phyloP scores from a whole-genome alignment of 805 yeast genomes.

The Saccharomycodes ludwigii region DNA sequence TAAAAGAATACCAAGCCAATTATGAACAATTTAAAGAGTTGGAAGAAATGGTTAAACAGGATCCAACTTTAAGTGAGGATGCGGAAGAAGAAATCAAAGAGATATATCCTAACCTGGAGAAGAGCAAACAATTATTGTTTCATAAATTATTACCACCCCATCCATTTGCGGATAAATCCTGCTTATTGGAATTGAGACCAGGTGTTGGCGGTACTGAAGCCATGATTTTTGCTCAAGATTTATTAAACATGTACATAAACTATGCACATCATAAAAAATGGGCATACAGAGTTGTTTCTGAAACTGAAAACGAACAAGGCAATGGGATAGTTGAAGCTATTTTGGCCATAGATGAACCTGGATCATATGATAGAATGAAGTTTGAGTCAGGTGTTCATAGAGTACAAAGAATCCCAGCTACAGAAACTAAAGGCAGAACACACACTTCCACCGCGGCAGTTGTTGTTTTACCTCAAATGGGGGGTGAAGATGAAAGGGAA shows the following conservation, averaged over 20 bases:
- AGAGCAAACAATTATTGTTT: constrained; percentile 35
- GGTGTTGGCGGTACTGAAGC: constrained; percentile 97
- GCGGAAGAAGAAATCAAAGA: constrained; percentile 49
- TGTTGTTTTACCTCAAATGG: constrained; percentile 73
- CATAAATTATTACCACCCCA: constrained; percentile 60
- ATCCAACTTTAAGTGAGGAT: constrained; percentile 33
- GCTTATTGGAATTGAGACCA: constrained; percentile 78
- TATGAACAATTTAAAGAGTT: constrained; percentile 24
- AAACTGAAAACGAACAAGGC: constrained; percentile 43
- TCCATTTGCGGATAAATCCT: constrained; percentile 62
- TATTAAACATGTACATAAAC: constrained; percentile 68
- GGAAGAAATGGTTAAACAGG: constrained; percentile 18
- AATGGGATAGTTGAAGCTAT: constrained; percentile 69
- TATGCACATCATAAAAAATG: constrained; percentile 57
- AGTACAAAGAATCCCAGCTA: constrained; percentile 87
- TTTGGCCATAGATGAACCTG: constrained; percentile 58
- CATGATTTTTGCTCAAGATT: constrained; percentile 68
- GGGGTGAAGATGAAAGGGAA: constrained; percentile 35
- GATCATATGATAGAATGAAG: constrained; percentile 60
- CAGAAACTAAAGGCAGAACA: constrained; percentile 86
- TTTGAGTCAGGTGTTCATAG: constrained; percentile 94
- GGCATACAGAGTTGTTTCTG: constrained; percentile 50
- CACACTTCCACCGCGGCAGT: constrained; percentile 97
- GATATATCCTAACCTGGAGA: constrained; percentile 32
- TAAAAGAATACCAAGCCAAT: constrained; percentile 25